A percentile compares a stretch with the other conserved stretches of the same genome.
Evolutionary conservation across 1,284 basidiomycete species (phyloP).

Genomic region (Schizophyllum amplum): DNA sequence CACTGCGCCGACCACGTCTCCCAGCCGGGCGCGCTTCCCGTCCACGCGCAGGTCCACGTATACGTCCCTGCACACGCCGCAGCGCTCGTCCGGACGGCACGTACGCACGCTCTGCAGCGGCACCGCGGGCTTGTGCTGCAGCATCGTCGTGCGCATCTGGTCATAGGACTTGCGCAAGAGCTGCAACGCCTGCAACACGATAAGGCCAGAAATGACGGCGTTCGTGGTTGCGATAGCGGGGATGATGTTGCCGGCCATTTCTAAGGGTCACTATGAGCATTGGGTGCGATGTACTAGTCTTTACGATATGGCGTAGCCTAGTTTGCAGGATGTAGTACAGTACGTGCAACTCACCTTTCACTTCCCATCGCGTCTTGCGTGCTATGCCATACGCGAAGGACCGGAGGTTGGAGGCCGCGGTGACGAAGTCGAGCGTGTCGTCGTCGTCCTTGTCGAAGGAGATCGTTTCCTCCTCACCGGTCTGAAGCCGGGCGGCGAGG

Average conservation of each 20-base stretch:
- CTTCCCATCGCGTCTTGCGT: slow-evolving; percentile 89
- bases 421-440: slow-evolving; percentile 94
- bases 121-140: slow-evolving; percentile 68
- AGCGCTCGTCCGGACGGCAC: slow-evolving; percentile 62
- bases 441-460: slow-evolving; percentile 98
- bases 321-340: background rate
- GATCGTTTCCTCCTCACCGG: slow-evolving; percentile 67
- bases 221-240: slow-evolving; percentile 99
- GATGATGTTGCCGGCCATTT: slow-evolving; percentile 99
- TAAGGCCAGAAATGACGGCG: slow-evolving; percentile 91
- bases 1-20: slow-evolving; percentile 48
- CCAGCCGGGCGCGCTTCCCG: slow-evolving; percentile 54
- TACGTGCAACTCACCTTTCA: slow-evolving; percentile 67
- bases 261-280: slow-evolving; percentile 34
- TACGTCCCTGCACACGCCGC: slow-evolving; percentile 82
- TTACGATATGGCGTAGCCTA: too few relatives aligned
- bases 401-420: slow-evolving; percentile 88
- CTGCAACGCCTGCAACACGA: slow-evolving; percentile 88
- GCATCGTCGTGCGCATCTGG: slow-evolving; percentile 58
- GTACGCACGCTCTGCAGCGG: slow-evolving; percentile 64
- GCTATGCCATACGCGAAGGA: slow-evolving; percentile 87
- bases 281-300: too few relatives aligned
- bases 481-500: slow-evolving; percentile 66
- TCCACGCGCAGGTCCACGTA: slow-evolving; percentile 75
- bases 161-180: slow-evolving; percentile 61